Evolutionary conservation across 495 filamentous ascomycete genomes (phyloP), one percentile per base, ranked within the genome.

Genomic region (Aspergillus haitiensis): DNA sequence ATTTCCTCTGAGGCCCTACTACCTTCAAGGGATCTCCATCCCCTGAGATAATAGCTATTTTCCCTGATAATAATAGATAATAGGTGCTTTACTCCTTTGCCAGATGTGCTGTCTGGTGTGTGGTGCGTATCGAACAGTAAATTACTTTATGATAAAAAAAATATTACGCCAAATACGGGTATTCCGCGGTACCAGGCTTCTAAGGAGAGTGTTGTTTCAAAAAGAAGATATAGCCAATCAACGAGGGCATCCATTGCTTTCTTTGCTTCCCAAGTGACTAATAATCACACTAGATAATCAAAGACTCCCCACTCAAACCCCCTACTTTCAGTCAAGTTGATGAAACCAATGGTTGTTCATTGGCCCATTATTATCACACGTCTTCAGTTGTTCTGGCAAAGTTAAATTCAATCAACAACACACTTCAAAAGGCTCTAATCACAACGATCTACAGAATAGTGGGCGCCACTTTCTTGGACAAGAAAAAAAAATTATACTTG

Each of bases 321-420:
- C 44, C 16, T 2, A 47, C 44, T 47, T 47, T 47, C 7, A 16
- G 16, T 18, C 5, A 21, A 21, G 4, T 21, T 21, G 44, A 47
- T 47, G 44, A 47, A 47, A 27, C 21, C 21, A 27, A 27, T 27
- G 21, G 21, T 27, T 27, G 21, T 27, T 3, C 21, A 27, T 47
- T 21, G 9, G 44, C 16, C 11, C 27, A 9, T 21, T 9, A 16
- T 47, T n/a, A 18, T 21, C 42, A 27, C 21, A 13, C 42, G 13
- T 21, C 27, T 18, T 47, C 44, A 47, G n/a, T n/a, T 16, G 44
- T 18, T 21, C 27, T 47, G n/a, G 15, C 15, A 16, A 47, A 47
- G 44, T 47, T 47, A 47, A 47, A 16, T 47, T 47, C 44, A 47
- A 47, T 47, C 44, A 47, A 47, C 44, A 16, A 47, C n/a, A 47